phyloP scores from a whole-genome alignment of 345 rosid species.

The Clausena lansium region DNA sequence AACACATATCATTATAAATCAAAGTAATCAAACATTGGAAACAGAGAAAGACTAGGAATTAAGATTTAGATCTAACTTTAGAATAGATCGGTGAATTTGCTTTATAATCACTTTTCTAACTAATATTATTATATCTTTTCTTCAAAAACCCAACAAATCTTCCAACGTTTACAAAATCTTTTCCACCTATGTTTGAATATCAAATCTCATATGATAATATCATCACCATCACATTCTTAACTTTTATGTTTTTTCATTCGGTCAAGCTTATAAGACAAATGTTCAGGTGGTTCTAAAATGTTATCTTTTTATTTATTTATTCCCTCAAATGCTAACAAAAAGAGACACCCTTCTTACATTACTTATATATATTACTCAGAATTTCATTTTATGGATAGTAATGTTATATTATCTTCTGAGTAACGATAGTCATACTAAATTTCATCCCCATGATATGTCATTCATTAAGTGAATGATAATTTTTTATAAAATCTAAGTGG shows the following conservation, averaged over 20 bases:
- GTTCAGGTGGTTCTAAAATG: background rate
- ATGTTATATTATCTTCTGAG: no score
- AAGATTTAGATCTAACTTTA: conserved; percentile 39
- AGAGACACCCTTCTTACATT: background rate
- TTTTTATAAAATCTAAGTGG: no score
- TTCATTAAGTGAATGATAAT: no score
- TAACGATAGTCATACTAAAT: no score
- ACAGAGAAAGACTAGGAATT: conserved; percentile 50
- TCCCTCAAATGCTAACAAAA: background rate
- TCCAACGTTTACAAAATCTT: background rate
- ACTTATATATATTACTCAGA: background rate
- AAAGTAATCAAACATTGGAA: conserved; percentile 50
- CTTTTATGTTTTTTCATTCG: background rate
- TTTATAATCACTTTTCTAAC: conserved; percentile 49
- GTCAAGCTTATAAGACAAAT: background rate
- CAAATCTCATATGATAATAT: background rate
- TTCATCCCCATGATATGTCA: no score
- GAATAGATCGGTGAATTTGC: conserved; percentile 34
- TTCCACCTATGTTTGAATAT: background rate
- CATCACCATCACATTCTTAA: background rate
- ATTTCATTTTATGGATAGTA: no score
- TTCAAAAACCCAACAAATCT: background rate
- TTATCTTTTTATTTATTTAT: background rate
- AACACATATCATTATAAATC: conserved; percentile 2
- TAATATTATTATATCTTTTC: background rate